A percentile compares a stretch with the other conserved stretches of the same genome.
Evolutionary conservation across 305 asterid species (phyloP).

Genomic region (Stenogyne calaminthoides): DNA sequence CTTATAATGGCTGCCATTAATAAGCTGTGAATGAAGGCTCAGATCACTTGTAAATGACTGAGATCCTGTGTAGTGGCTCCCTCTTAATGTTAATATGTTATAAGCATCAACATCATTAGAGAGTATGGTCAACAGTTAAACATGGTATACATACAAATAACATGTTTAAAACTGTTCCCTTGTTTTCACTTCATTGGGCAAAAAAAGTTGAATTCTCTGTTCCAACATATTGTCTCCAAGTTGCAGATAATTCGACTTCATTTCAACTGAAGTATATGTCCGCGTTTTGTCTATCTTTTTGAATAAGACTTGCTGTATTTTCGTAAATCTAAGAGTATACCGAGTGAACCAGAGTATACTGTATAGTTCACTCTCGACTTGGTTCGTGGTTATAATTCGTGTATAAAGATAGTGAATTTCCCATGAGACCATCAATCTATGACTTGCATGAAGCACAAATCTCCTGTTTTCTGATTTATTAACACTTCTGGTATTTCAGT

Average conservation of each 20-base stretch:
- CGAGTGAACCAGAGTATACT: too few relatives aligned
- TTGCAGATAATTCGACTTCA: neutral
- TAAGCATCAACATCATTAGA: neutral
- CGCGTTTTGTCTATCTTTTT: neutral
- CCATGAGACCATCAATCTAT: neutral
- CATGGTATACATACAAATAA: neutral
- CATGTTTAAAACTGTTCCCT: neutral
- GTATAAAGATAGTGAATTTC: neutral
- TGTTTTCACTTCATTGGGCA: neutral
- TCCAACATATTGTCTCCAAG: neutral
- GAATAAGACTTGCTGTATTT: neutral
- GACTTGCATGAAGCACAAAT: neutral
- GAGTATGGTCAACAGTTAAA: neutral
- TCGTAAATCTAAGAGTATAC: neutral
- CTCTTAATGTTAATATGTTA: neutral
- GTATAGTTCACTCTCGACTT: neutral
- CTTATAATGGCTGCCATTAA: neutral
- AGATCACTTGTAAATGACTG: neutral
- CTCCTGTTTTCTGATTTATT: neutral
- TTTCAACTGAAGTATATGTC: neutral
- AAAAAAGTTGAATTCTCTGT: neutral
- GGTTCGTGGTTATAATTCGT: slow-evolving; percentile 1
- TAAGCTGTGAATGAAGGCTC: neutral
- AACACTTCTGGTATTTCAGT: neutral
- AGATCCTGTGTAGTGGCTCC: neutral